Evolutionary conservation across 2,329 filamentous ascomycete genomes (phyloP), one percentile per base, ranked within the genome.

Genomic region (Trichoderma sp.): DNA sequence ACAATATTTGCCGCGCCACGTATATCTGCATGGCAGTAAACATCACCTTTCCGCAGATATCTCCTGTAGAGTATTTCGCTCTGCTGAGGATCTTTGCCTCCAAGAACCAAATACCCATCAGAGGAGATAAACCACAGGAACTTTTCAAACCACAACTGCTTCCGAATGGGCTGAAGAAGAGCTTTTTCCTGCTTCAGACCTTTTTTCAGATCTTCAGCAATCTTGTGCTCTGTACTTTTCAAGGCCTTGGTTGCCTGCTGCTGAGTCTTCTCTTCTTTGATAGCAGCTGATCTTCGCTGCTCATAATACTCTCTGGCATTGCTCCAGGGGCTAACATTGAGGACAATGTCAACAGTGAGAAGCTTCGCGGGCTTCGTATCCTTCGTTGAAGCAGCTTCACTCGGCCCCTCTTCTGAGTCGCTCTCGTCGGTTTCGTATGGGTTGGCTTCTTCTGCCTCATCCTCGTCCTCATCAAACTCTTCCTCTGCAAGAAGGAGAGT

Each of bases 111-210:
- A 77, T 98, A 97, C 5, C 95, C 94, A 76, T 99, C 96, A 0
- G 94, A 96, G 0, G 94, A 97, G 73, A 98, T 87, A 81, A 99
- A 99, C 86, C 93, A 98, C 32, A 90, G 84, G 75, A 97, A 99
- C 79, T 99, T 99, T 76, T 99, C 96, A 73, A 97, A 99, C 96
- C 96, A 99, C 75, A 94, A 87, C 72, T 90, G 91, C 75, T 90
- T 91, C 68, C 96, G 88, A 10, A 97, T 90, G 0, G 91, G 93
- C 56, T 94, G 89, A 11, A 98, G 82, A 2, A 96, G 83, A 24
- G 93, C 90, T 78, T 97, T 97, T 80, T 98, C 96, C 76, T 96
- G 91, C 81, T 97, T 97, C 68, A 98, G 80, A 0, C 90, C 91
- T 75, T 94, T 95, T 80, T 92, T 96, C 26, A 98, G 83, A 77